Percentiles rank a stretch among this genome's conserved stretches.
These are phyloP conservation scores for Trichosporon faecale DNA, from an alignment of 1,284 basidiomycete genomes.

Conservation along the genomic window DNA sequence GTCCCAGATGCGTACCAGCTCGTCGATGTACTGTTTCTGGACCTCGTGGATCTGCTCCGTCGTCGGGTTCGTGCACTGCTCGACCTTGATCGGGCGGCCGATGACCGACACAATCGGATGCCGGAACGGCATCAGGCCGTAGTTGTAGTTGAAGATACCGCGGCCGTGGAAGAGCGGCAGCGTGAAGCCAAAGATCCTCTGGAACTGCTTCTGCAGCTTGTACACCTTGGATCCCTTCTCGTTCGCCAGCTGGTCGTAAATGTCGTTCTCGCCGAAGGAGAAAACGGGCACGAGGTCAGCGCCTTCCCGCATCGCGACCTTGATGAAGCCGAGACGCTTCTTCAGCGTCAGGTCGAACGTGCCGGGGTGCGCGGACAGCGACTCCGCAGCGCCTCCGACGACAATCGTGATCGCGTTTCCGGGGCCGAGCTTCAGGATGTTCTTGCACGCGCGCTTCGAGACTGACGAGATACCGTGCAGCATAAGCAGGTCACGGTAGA, in stretches of 20 bases:
- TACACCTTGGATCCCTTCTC: constrained; percentile 87
- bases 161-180: constrained; percentile 91
- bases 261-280: constrained; percentile 98
- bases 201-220: constrained; percentile 82
- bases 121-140: constrained; percentile 72
- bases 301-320: constrained; percentile 89
- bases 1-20: constrained; percentile 89
- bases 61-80: constrained; percentile 72
- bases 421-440: constrained; percentile 73
- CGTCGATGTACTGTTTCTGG: constrained; percentile 85
- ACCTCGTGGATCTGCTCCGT: constrained; percentile 74
- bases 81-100: constrained; percentile 45
- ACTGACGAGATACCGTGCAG: constrained; percentile 87
- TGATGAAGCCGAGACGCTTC: constrained; percentile 87
- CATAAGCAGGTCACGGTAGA: constrained; percentile 88
- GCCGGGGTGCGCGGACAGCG: constrained; percentile 86
- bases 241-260: constrained; percentile 91
- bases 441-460: constrained; percentile 81
- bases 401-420: constrained; percentile 83
- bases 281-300: constrained; percentile 93
- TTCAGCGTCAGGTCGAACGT: constrained; percentile 83
- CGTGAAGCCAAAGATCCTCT: constrained; percentile 89
- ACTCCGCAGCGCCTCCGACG: constrained; percentile 93
- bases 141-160: constrained; percentile 62
- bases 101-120: constrained; percentile 88